A percentile compares a stretch with the other conserved stretches of the same genome.
Evolutionary conservation across 331 rosid genomes (phyloP).

Genomic region (Acacia concinna): DNA sequence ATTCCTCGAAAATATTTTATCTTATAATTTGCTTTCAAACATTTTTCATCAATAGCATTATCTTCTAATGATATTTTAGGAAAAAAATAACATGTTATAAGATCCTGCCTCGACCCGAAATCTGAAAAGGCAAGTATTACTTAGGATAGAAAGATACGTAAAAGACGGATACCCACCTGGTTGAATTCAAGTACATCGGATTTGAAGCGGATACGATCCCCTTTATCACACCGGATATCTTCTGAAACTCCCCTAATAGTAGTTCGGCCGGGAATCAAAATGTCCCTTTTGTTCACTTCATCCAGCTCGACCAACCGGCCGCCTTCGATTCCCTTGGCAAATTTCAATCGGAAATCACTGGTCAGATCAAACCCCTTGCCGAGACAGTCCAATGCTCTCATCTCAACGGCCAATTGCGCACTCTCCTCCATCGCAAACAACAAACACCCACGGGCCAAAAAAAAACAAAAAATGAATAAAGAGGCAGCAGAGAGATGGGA

Average conservation of each 20-base stretch:
- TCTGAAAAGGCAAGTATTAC: not conserved
- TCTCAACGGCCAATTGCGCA: constrained; percentile 42
- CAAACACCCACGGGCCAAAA: constrained; percentile 1
- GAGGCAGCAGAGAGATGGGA: not conserved
- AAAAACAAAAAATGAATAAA: not conserved
- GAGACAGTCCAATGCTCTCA: constrained; percentile 69
- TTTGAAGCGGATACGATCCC: constrained; percentile 89
- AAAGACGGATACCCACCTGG: constrained; percentile 47
- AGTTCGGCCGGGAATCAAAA: constrained; percentile 75
- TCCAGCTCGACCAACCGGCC: constrained; percentile 75
- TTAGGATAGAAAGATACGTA: not conserved
- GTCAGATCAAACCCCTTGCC: constrained; percentile 92
- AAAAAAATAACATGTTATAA: not conserved
- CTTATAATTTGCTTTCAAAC: not conserved
- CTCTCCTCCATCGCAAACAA: constrained; percentile 37
- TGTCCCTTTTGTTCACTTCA: constrained; percentile 63
- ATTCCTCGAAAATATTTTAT: not conserved
- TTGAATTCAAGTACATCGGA: constrained; percentile 90
- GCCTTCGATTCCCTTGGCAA: constrained; percentile 62
- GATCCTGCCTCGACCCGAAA: not conserved
- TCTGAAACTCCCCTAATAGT: constrained; percentile 67
- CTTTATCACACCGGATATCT: constrained; percentile 83
- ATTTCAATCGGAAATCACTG: constrained; percentile 79
- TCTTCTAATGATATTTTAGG: not conserved
- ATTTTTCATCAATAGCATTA: not conserved